phyloP scores from a whole-genome alignment of 106 monocot genomes.

The Apostasia ramifera region DNA sequence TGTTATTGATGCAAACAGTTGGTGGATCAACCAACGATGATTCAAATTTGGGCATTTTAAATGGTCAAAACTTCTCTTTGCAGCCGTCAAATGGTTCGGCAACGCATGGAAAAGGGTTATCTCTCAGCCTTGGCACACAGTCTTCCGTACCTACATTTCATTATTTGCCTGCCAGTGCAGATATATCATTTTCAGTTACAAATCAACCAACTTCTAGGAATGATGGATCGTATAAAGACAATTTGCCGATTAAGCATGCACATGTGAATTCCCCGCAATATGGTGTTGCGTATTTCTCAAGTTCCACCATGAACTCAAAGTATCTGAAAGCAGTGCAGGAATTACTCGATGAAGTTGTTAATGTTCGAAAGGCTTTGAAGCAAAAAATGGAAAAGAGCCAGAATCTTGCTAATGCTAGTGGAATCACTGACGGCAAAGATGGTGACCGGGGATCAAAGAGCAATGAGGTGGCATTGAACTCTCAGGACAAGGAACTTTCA shows the following conservation, averaged over 20 bases:
- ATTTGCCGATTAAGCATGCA: slow-evolving; percentile 27
- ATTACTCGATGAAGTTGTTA: slow-evolving; percentile 82
- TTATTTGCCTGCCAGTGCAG: slow-evolving; percentile 29
- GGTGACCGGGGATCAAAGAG: slow-evolving; percentile 43
- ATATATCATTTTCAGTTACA: slow-evolving; percentile 28
- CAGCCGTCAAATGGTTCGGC: slow-evolving; percentile 27
- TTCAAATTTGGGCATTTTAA: slow-evolving; percentile 32
- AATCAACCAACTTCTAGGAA: slow-evolving; percentile 25
- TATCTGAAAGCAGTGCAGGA: slow-evolving; percentile 77
- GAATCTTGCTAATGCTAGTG: slow-evolving; percentile 9
- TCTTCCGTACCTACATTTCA: slow-evolving; percentile 47
- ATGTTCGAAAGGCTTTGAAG: slow-evolving; percentile 55
- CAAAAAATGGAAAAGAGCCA: slow-evolving; percentile 35
- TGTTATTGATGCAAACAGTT: slow-evolving; percentile 40
- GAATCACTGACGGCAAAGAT: slow-evolving; percentile 22
- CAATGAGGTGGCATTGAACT: slow-evolving; percentile 24
- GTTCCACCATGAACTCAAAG: slow-evolving; percentile 41
- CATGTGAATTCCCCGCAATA: slow-evolving; percentile 23
- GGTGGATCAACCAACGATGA: slow-evolving; percentile 15
- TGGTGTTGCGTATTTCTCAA: slow-evolving; percentile 20
- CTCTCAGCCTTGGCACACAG: slow-evolving; percentile 67
- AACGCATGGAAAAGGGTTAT: slow-evolving; percentile 51
- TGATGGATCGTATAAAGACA: slow-evolving; percentile 23
- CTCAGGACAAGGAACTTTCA: slow-evolving; percentile 47
- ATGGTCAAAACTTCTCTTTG: slow-evolving; percentile 23